Evolutionary conservation across 192 early-diverging fungal species (phyloP), one percentile per base, ranked within the genome.

Genomic region (Chytriomyces hyalinus): DNA sequence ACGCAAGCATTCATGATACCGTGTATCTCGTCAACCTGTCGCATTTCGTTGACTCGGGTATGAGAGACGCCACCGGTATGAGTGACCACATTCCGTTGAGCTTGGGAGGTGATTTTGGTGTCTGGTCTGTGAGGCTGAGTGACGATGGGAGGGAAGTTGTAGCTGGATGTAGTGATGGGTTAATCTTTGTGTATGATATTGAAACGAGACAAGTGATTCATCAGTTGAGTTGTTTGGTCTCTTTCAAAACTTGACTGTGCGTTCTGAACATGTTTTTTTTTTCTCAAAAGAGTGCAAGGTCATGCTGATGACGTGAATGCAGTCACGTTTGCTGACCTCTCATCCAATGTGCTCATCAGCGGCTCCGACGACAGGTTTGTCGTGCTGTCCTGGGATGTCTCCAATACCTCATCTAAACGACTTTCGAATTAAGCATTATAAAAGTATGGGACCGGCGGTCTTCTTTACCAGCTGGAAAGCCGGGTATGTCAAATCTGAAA

Each of bases 271-370:
- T 65, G 13, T 1, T 28, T 65, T 13, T 20, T 65, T 65, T 15
- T 0, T 65, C 4, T 13, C 13, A 11, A 72, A 11, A 53, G 72
- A 61, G 72, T 73, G 10, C 11, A 70, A 0, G 90, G 85, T 2
- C 92, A 93, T 77, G 11, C n/a, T 0, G 86, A 91, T 66, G 90
- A 93, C 76, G 91, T 93, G 6, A 93, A 93, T 75, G 86, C 91
- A 36, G 81, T 79, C 6, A 68, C 59, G 45, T 83, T 81, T 78
- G 80, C 70, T 7, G 83, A 85, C 15, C 11, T 20, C 6, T 78
- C 75, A 10, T 83, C 88, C 2, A 86, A 93, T 59, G 81, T 93
- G 22, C 73, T 93, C 4, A 82, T 87, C 28, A 89, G 87, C 45
- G 92, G 89, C 6, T 83, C 81, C 36, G 92, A 93, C 68, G 92